phyloP scores from a whole-genome alignment of 2,329 filamentous ascomycete genomes.

The Xylariomycetidae sp. region DNA sequence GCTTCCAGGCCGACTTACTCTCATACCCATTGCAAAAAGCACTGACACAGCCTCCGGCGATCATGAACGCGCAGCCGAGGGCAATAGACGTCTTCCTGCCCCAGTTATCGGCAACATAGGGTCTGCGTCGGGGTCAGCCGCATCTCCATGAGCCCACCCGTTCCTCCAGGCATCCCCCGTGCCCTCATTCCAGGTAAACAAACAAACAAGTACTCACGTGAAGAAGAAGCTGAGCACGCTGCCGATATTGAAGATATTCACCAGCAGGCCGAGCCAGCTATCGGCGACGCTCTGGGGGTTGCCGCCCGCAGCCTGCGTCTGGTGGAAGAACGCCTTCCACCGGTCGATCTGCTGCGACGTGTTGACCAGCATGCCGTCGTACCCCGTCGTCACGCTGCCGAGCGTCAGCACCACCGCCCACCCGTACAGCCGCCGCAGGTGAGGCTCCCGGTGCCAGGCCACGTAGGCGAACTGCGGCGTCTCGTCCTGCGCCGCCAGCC shows the following conservation, averaged over 20 bases:
- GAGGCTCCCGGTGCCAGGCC: constrained; percentile 50
- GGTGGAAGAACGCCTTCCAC: constrained; percentile 45
- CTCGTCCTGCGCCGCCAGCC: too few species aligned
- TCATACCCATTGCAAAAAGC: constrained; percentile 35
- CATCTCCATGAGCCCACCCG: too few species aligned
- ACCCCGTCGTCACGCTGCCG: constrained; percentile 56
- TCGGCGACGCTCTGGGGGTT: constrained; percentile 35
- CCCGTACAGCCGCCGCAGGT: constrained; percentile 50
- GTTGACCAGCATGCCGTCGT: constrained; percentile 56
- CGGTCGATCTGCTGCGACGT: constrained; percentile 51
- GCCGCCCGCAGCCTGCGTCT: constrained; percentile 11
- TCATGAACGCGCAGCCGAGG: constrained; percentile 46
- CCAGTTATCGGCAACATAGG: constrained; percentile 42
- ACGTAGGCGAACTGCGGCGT: constrained; percentile 31
- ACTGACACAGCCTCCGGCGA: constrained; percentile 42
- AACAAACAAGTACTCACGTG: constrained; percentile 25
- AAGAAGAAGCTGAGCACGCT: constrained; percentile 33
- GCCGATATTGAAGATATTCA: constrained; percentile 36
- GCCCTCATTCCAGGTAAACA: too few species aligned
- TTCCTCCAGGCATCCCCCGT: too few species aligned
- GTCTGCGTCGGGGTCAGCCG: too few species aligned
- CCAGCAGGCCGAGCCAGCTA: constrained; percentile 29
- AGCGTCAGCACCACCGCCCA: constrained; percentile 49
- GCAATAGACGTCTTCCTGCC: constrained; percentile 45
- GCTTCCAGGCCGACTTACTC: constrained; percentile 25